Base-by-base conservation (phyloP, 2,329 filamentous ascomycete species). In the Hypocreales sp. region DNA sequence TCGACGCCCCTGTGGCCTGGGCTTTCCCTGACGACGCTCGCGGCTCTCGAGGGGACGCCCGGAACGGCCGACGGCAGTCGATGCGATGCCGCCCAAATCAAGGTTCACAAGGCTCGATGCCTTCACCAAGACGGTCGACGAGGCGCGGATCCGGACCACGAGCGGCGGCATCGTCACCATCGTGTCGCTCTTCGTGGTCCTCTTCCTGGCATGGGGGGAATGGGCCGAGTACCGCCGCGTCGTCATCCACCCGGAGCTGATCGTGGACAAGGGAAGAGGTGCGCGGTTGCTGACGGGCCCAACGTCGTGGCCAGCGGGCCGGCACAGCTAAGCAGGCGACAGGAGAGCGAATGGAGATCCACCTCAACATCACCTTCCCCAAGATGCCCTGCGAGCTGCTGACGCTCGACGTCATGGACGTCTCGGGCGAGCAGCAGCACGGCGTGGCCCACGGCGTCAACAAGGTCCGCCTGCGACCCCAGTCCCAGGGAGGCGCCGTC, bases 341-440 rank as follows among this genome's bases (percentile, higher is more conserved):
- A 83, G 80, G 83, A 52, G 86, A 98, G 64, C 83, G 87, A 55
- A 95, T 98, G 87, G 90, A 95, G 53, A 98, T 98, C 39, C 84
- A 93, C 52, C 70, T 98, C 55, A 98, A 98, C 60, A 76, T 98
- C 33, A 90, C 83, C 25, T 98, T 98, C 51, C 90, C 90, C 8
- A 75, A 76, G 36, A 70, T 98, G 40, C 90, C 90, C 8, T 98
- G 90, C 59, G 87, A 95, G 55, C 72, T 98, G 27, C 64, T 95
- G 39, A 94, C 90, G 9, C 75, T 98, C 42, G 90, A 98, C 51
- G 87, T 98, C 31, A 98, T 98, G 90, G 90, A 98, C 56, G 87
- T 95, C 15, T 93, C 84, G 14, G 90, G 90, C 36, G 90, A 98
- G 55, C 79, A 94, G 47, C 90, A 98, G 53, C 81, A 86, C 41